Percentiles rank a stretch among this genome's conserved stretches.
Conservation (phyloP, 208 protist genomes). For the Crithidia bombi region DNA sequence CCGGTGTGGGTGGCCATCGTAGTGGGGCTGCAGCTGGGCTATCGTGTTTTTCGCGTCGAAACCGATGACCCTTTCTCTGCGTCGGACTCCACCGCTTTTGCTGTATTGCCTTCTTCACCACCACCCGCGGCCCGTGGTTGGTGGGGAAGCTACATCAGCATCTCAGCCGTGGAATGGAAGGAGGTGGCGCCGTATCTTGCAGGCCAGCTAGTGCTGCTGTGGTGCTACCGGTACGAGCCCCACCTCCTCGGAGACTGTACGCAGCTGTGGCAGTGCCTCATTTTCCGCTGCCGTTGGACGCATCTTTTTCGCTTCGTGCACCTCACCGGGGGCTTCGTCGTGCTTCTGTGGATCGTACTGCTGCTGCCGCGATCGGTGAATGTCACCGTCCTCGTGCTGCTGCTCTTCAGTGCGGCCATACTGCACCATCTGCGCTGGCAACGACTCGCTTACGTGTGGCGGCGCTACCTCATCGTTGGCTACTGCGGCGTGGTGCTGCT, state of each 20-base stretch:
- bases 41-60: neutral
- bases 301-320: constrained; percentile 16
- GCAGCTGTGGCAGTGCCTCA: constrained; percentile 25
- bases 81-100: neutral
- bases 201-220: constrained; percentile 31
- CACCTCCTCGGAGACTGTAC: constrained; percentile 18
- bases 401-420: constrained; percentile 23
- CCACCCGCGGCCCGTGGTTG: neutral
- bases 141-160: neutral
- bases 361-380: constrained; percentile 31
- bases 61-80: neutral
- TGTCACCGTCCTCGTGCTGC: constrained; percentile 28
- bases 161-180: constrained; percentile 10
- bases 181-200: constrained; percentile 23
- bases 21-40: constrained; percentile 28
- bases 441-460: constrained; percentile 32
- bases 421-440: constrained; percentile 24
- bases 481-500: constrained; percentile 39
- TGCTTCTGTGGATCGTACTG: constrained; percentile 29
- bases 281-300: constrained; percentile 30
- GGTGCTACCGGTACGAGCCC: constrained; percentile 32
- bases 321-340: constrained; percentile 13
- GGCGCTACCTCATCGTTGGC: constrained; percentile 29
- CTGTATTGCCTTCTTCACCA: no score
- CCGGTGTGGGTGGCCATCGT: constrained; percentile 26